A percentile compares a stretch with the other conserved stretches of the same genome.
Evolutionary conservation across 176 grass and related monocot species (phyloP).

Genomic region (Secale cereale): DNA sequence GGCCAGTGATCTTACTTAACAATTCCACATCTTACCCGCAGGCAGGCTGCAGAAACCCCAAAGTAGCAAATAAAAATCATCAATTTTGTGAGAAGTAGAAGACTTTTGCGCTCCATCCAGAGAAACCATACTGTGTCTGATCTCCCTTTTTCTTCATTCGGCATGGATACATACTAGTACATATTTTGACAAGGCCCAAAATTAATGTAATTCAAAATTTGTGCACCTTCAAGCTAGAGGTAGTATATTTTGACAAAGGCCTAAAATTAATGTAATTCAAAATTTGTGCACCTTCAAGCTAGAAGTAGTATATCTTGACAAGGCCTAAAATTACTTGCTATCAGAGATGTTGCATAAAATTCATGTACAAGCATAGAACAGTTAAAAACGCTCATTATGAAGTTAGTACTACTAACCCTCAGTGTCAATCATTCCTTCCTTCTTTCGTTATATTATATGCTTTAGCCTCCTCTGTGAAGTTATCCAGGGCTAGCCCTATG

Average conservation of each 20-base stretch:
- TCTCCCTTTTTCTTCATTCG: neutral
- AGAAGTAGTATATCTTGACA: neutral
- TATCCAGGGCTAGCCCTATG: neutral
- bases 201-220: neutral
- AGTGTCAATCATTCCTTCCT: neutral
- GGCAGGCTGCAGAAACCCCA: slow-evolving; percentile 10
- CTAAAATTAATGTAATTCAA: neutral
- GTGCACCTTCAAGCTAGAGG: neutral
- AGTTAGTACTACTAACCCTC: neutral
- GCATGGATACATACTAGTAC: neutral
- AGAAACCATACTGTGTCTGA: slow-evolving; percentile 16
- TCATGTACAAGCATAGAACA: neutral
- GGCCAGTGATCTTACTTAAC: too few relatives aligned
- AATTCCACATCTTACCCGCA: slow-evolving; percentile 27
- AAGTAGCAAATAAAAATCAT: neutral
- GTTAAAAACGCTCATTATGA: neutral
- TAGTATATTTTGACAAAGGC: neutral
- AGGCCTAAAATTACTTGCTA: neutral
- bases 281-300: neutral
- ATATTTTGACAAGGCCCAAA: too few relatives aligned
- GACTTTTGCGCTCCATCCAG: slow-evolving; percentile 13
- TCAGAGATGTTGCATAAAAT: neutral
- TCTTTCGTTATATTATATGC: neutral
- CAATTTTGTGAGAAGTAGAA: slow-evolving; percentile 21
- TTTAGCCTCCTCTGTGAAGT: neutral